phyloP scores from a whole-genome alignment of 352 stramenopile species.

The Globisporangium carolinianum region DNA sequence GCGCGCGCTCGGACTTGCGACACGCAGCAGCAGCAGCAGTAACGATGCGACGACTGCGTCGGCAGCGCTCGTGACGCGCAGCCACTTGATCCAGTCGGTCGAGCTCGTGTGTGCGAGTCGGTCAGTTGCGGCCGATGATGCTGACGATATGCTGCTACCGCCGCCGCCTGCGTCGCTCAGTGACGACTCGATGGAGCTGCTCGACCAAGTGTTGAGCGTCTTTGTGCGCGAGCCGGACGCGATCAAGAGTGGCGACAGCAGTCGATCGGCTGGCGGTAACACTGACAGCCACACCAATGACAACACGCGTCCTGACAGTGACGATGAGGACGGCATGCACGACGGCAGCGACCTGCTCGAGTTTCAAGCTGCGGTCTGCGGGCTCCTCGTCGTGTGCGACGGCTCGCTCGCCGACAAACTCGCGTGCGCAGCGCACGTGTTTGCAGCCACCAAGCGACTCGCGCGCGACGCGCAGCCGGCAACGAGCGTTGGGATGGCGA shows the following conservation, averaged over 20 bases:
- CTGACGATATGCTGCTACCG: conserved; percentile 1
- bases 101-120: conserved; percentile 32
- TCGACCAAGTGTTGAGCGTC: conserved; percentile 55
- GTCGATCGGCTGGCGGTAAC: no score
- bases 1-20: conserved; percentile 16
- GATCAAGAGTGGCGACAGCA: conserved; percentile 2
- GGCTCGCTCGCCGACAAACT: conserved; percentile 55
- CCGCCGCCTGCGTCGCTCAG: conserved; percentile 27
- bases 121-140: neutral
- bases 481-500: conserved; percentile 35
- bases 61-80: conserved; percentile 31
- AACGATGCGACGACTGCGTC: neutral
- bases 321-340: conserved; percentile 34
- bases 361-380: conserved; percentile 43
- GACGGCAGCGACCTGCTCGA: conserved; percentile 49
- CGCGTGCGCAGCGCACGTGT: conserved; percentile 32
- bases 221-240: conserved; percentile 48
- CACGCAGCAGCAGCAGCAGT: neutral
- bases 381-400: conserved; percentile 59
- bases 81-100: conserved; percentile 43
- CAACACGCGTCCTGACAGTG: conserved; percentile 13
- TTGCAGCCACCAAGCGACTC: conserved; percentile 12
- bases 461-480: conserved; percentile 21
- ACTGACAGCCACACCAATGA: neutral
- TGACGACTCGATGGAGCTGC: conserved; percentile 54